Percentiles rank a stretch among this genome's conserved stretches.
Evolutionary conservation across 345 rosid species (phyloP).

Genomic region (Salix purpurea): DNA sequence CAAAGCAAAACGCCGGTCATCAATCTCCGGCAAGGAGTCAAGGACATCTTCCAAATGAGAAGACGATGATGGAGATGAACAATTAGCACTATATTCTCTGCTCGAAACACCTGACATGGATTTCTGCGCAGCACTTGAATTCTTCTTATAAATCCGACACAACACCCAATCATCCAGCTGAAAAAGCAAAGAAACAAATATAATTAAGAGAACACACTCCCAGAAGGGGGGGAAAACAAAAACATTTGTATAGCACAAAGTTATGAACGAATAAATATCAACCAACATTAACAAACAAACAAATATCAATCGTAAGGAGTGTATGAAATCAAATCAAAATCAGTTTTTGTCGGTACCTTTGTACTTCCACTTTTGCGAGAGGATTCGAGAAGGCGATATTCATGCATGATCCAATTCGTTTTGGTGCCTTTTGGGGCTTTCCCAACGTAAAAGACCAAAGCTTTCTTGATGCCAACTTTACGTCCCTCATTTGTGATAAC

Average conservation of each 20-base stretch:
- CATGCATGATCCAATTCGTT: constrained; percentile 99
- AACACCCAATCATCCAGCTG: constrained; percentile 97
- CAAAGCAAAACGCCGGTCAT: constrained; percentile 40
- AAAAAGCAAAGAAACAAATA: background rate
- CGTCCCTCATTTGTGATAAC: constrained; percentile 62
- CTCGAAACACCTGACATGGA: constrained; percentile 36
- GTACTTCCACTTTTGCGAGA: constrained; percentile 60
- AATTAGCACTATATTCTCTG: constrained; percentile 62
- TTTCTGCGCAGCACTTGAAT: constrained; percentile 49
- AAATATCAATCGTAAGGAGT: background rate
- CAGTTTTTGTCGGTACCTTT: constrained; percentile 36
- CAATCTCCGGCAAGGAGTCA: constrained; percentile 62
- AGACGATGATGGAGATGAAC: constrained; percentile 58
- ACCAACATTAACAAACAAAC: background rate
- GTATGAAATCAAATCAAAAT: background rate
- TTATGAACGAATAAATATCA: too few relatives aligned
- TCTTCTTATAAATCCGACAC: constrained; percentile 87
- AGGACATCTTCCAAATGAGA: constrained; percentile 80
- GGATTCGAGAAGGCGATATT: constrained; percentile 70
- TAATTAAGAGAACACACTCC: background rate
- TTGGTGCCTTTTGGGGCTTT: constrained; percentile 92
- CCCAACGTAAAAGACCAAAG: constrained; percentile 85
- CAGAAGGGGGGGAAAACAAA: too few relatives aligned
- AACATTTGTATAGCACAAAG: too few relatives aligned
- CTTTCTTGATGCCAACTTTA: constrained; percentile 87